Base-by-base conservation (phyloP, 2,329 filamentous ascomycete genomes). In the Ophiosphaerella korrae region DNA sequence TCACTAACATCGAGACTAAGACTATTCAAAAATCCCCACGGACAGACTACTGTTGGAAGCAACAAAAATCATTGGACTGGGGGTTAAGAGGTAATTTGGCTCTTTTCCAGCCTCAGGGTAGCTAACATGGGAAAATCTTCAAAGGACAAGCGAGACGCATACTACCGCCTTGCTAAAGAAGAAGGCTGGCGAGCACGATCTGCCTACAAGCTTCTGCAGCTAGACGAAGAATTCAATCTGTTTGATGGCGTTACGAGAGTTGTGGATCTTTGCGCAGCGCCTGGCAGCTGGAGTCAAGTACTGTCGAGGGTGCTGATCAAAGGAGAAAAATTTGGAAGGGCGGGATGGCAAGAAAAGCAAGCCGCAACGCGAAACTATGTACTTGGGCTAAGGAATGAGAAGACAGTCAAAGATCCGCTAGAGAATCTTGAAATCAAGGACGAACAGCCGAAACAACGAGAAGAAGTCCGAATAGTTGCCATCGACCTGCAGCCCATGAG, bases 101-200 rank as follows among this genome's bases (percentile, higher is more conserved):
- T 21, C 18, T 21, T 21, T 21, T 21, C 18, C 18, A 21, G 18
- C 18, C 18, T 4, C 18, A 21, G 18, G 18, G 18, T 6, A 1
- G 4, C 8, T 24, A 59, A 23, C 13, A 96, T 96, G 92, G 92
- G 92, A 1, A 97, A 97, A 74, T 96, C 94, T 1, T 97, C 93
- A 41, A 99, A 99, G 76, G 94, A 99, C 72, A 99, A 99, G 78
- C 89, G 94, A 45, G 94, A 99, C 74, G 92, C 92, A 39, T 99
- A 99, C 77, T 99, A 99, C 71, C 86, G 94, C 46, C 88, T 99
- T 7, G 94, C 94, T 14, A 99, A 99, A 77, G 94, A 99, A 75
- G 94, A 99, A 80, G 95, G 95, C 58, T 99, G 94, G 93, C 89
- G 94, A 32, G 94, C 94, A 24, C 85, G 94, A 50, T 96, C 92